phyloP scores from a whole-genome alignment of 192 early-diverging fungal genomes.

The Backusella tuberculispora region DNA sequence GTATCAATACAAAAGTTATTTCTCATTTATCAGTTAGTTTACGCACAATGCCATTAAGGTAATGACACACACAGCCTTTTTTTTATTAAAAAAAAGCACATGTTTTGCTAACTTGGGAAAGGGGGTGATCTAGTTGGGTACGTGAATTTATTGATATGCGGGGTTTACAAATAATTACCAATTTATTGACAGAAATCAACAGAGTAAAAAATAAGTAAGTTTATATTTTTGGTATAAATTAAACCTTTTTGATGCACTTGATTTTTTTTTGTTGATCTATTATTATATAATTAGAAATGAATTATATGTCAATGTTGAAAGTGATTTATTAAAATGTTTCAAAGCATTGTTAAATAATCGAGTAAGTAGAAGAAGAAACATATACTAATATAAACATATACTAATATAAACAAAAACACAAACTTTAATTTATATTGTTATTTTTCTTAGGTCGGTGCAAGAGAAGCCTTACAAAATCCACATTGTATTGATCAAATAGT shows the following conservation, averaged over 20 bases:
- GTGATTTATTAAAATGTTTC: conserved; percentile 78
- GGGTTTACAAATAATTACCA: conserved; percentile 69
- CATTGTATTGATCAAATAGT: conserved; percentile 71
- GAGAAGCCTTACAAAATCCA: conserved; percentile 71
- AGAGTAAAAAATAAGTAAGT: conserved; percentile 52
- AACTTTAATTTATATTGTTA: too few species aligned
- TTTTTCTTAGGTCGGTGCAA: conserved; percentile 66
- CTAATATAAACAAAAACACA: neutral
- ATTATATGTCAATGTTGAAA: conserved; percentile 71
- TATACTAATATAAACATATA: neutral
- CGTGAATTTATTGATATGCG: conserved; percentile 76
- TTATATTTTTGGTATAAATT: neutral
- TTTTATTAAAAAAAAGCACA: neutral
- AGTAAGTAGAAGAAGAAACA: conserved; percentile 21
- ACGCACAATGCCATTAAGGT: conserved; percentile 57
- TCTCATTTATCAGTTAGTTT: conserved; percentile 54
- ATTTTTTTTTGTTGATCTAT: too few species aligned
- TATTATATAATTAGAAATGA: conserved; percentile 52
- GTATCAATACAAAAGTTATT: conserved; percentile 37
- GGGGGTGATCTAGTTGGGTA: conserved; percentile 73
- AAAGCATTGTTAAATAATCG: conserved; percentile 74
- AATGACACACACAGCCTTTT: neutral
- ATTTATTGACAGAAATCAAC: conserved; percentile 65
- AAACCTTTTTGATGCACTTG: too few species aligned
- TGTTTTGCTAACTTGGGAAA: neutral